Conservation (phyloP, 169 alveolate genomes). For the Plasmodium berghei region DNA sequence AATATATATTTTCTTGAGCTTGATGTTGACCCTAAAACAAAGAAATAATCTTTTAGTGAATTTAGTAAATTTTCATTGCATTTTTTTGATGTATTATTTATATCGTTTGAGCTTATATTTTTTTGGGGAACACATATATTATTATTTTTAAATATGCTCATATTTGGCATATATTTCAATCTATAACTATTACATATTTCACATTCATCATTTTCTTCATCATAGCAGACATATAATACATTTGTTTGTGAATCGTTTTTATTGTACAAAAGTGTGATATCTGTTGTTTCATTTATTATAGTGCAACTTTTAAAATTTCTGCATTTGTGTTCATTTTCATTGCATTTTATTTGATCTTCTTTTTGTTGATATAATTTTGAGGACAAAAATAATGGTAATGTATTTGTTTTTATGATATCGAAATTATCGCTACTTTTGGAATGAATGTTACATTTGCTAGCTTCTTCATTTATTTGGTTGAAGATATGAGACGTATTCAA, state of each 20-base stretch:
- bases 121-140: background rate
- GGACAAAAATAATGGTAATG: background rate
- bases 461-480: background rate
- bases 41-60: conserved; percentile 28
- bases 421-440: background rate
- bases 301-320: conserved; percentile 2
- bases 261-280: conserved; percentile 3
- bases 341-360: background rate
- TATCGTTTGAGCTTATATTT: background rate
- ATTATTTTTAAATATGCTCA: background rate
- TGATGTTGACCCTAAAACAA: conserved; percentile 66
- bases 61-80: background rate
- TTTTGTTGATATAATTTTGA: background rate
- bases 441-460: background rate
- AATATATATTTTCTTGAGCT: conserved; percentile 59
- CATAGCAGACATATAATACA: conserved; percentile 40
- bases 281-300: background rate
- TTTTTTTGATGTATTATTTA: background rate
- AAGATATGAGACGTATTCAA: background rate
- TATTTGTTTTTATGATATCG: background rate
- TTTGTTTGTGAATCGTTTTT: conserved; percentile 10
- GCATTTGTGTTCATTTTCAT: background rate
- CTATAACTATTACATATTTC: conserved; percentile 39
- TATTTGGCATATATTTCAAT: conserved; percentile 59
- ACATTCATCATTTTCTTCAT: conserved; percentile 53